These are phyloP conservation scores for Ganoderma resinaceum DNA, from an alignment of 1,284 basidiomycete species.

Conservation along the genomic window DNA sequence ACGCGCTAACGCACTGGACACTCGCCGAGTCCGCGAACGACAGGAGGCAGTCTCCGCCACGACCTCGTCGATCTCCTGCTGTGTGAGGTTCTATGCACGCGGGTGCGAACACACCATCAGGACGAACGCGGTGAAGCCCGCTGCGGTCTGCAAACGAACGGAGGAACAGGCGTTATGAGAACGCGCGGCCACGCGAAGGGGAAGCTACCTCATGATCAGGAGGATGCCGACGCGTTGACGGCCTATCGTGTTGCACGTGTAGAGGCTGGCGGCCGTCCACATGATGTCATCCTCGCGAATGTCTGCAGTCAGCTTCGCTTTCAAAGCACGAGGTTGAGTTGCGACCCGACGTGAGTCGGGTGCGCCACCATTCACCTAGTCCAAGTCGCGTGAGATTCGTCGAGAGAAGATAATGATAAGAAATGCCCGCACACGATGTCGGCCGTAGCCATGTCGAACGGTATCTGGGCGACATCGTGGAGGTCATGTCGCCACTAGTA, in stretches of 20 bases:
- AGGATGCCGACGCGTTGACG: too few relatives aligned
- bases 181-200: not conserved
- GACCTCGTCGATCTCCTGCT: conserved; percentile 42
- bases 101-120: not conserved
- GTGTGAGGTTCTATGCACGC: conserved; percentile 30
- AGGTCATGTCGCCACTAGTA: not conserved
- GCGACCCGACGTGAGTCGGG: not conserved
- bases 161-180: not conserved
- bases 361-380: not conserved
- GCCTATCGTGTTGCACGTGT: conserved; percentile 40
- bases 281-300: conserved; percentile 9
- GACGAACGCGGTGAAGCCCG: not conserved
- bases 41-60: conserved; percentile 37
- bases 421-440: not conserved
- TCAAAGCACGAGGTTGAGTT: not conserved
- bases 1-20: conserved; percentile 40
- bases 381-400: not conserved
- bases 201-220: too few relatives aligned
- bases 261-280: conserved; percentile 34
- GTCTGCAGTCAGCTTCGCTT: not conserved
- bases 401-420: too few relatives aligned
- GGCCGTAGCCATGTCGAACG: not conserved
- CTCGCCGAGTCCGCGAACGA: conserved; percentile 35
- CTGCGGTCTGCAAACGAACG: not conserved
- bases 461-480: not conserved